Evolutionary conservation across 306 rosid genomes (phyloP).

Genomic region (Albizia julibrissin): DNA sequence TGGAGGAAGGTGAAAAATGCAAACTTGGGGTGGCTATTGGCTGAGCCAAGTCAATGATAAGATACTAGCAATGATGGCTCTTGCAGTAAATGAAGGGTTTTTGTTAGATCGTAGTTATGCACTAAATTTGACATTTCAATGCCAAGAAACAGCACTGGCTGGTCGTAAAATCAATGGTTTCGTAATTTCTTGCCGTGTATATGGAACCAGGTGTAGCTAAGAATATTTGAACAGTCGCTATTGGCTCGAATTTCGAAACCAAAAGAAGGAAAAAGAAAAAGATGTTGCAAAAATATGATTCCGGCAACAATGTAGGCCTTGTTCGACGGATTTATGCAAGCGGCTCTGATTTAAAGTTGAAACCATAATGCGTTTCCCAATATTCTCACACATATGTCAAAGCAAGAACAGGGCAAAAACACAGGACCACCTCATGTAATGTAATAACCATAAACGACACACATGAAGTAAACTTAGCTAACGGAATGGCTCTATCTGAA

Average conservation of each 20-base stretch:
- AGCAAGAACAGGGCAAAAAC: background rate
- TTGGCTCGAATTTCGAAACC: background rate
- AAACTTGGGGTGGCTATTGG: background rate
- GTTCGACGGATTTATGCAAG: background rate
- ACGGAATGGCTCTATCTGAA: background rate
- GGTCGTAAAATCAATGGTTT: background rate
- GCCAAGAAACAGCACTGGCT: background rate
- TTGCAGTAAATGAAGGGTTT: background rate
- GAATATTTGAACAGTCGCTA: background rate
- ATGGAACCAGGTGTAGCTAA: background rate
- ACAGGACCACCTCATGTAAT: background rate
- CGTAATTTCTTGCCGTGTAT: background rate
- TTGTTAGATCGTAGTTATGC: background rate
- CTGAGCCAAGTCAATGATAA: background rate
- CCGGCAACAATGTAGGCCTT: background rate
- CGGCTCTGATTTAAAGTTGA: background rate
- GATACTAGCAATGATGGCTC: background rate
- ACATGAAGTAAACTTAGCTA: background rate
- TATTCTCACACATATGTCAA: background rate
- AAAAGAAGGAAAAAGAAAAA: background rate
- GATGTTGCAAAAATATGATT: background rate
- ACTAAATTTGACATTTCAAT: background rate
- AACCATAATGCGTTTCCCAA: background rate
- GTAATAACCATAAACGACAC: background rate
- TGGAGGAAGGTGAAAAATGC: background rate